A percentile compares a stretch with the other conserved stretches of the same genome.
Conservation (phyloP, 1,284 basidiomycete species). For the Ceratobasidium sp. region DNA sequence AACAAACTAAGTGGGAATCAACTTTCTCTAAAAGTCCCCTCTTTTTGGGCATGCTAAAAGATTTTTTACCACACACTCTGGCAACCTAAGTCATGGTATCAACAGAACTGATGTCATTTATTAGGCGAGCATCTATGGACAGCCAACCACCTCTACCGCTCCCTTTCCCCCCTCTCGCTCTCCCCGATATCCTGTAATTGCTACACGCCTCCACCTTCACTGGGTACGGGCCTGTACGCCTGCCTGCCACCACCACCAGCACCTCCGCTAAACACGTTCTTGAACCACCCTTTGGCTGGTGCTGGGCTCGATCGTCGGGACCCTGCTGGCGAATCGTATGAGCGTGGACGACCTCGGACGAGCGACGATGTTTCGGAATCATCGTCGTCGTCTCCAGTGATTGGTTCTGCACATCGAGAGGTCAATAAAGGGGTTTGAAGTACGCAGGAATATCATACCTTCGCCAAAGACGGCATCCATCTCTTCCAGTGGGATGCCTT, state of each 20-base stretch:
- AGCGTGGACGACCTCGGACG: constrained; percentile 49
- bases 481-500: constrained; percentile 55
- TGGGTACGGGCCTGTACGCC: constrained; percentile 60
- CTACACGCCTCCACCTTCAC: constrained; percentile 9
- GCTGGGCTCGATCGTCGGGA: constrained; percentile 47
- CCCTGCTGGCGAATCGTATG: constrained; percentile 49
- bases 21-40: too few relatives aligned
- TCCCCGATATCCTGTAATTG: constrained; percentile 2
- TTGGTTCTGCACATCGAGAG: constrained; percentile 49
- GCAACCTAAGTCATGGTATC: too few relatives aligned
- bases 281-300: constrained; percentile 55
- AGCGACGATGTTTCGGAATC: constrained; percentile 73
- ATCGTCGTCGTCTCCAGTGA: constrained; percentile 66
- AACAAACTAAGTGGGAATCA: too few relatives aligned
- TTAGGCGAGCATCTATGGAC: neutral
- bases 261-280: constrained; percentile 60
- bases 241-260: constrained; percentile 49
- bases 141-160: neutral
- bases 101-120: neutral
- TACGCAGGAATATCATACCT: constrained; percentile 55
- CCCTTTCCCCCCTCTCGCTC: neutral
- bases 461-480: constrained; percentile 53
- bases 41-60: too few relatives aligned
- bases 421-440: constrained; percentile 43
- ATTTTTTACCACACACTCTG: too few relatives aligned